Conservation (phyloP, 805 yeast genomes). For the Lachancea sp. region DNA sequence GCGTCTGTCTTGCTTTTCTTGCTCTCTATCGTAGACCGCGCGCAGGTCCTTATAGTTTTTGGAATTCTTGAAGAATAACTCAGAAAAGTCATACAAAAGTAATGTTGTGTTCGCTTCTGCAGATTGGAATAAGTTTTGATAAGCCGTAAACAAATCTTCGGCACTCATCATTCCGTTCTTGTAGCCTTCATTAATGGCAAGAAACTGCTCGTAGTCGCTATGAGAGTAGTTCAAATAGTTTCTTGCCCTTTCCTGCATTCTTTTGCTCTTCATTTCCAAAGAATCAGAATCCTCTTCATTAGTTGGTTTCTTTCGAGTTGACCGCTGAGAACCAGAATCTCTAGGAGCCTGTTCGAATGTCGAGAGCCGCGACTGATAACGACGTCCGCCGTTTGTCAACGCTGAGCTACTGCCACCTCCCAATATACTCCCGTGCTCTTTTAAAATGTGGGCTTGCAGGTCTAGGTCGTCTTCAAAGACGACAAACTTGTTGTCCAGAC, state of each 20-base stretch:
- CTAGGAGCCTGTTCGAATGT: constrained; percentile 40
- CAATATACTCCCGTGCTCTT: constrained; percentile 64
- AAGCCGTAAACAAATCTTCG: constrained; percentile 40
- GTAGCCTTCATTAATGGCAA: constrained; percentile 42
- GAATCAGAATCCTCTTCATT: constrained; percentile 34
- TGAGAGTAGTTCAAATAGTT: constrained; percentile 59
- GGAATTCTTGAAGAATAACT: constrained; percentile 45
- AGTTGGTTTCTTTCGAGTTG: constrained; percentile 2
- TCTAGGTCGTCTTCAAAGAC: constrained; percentile 86
- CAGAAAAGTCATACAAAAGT: constrained; percentile 54
- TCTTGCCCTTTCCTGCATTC: constrained; percentile 81
- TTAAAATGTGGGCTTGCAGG: constrained; percentile 78
- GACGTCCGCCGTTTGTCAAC: constrained; percentile 23
- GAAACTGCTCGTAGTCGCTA: constrained; percentile 43
- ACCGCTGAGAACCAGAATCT: constrained; percentile 16
- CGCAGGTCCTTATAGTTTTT: constrained; percentile 37
- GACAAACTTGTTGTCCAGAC: constrained; percentile 85
- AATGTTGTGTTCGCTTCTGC: constrained; percentile 46
- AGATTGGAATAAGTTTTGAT: constrained; percentile 43
- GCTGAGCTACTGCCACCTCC: constrained; percentile 36
- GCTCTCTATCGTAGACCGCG: constrained; percentile 26
- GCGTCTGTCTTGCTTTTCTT: constrained; percentile 17
- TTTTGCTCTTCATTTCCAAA: constrained; percentile 44
- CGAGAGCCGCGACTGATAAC: constrained; percentile 54
- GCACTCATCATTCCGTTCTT: constrained; percentile 43